Evolutionary conservation across 257 asterid species (phyloP).

Genomic region (Salvia rosmarinus): DNA sequence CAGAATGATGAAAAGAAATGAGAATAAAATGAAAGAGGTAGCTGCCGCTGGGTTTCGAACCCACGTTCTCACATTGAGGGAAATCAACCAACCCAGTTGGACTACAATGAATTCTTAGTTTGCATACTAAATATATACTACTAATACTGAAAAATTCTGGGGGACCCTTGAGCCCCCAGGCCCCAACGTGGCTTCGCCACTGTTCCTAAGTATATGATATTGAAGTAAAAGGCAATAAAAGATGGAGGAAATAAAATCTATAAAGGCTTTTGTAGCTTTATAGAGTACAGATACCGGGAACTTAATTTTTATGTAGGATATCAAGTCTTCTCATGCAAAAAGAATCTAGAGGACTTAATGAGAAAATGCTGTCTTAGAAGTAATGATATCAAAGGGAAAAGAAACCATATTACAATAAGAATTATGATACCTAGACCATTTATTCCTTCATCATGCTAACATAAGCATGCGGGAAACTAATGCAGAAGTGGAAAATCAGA

Average conservation of each 20-base stretch:
- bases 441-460: neutral
- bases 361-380: neutral
- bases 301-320: neutral
- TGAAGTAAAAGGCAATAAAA: neutral
- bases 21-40: too few relatives aligned
- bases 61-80: too few relatives aligned
- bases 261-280: neutral
- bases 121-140: too few relatives aligned
- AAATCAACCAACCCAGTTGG: too few relatives aligned
- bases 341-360: neutral
- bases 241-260: neutral
- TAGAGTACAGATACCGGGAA: neutral
- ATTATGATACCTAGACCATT: neutral
- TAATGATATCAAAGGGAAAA: neutral
- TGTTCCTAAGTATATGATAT: neutral
- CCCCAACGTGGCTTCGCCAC: too few relatives aligned
- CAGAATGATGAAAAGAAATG: too few relatives aligned
- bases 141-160: too few relatives aligned
- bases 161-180: too few relatives aligned
- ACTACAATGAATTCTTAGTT: too few relatives aligned
- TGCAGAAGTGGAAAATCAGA: neutral
- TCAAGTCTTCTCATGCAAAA: neutral
- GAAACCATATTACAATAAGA: neutral
- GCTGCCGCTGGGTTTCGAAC: too few relatives aligned
- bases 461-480: neutral